phyloP scores from a whole-genome alignment of 768 basidiomycete genomes.

The Rhodotorula sphaerocarpa region DNA sequence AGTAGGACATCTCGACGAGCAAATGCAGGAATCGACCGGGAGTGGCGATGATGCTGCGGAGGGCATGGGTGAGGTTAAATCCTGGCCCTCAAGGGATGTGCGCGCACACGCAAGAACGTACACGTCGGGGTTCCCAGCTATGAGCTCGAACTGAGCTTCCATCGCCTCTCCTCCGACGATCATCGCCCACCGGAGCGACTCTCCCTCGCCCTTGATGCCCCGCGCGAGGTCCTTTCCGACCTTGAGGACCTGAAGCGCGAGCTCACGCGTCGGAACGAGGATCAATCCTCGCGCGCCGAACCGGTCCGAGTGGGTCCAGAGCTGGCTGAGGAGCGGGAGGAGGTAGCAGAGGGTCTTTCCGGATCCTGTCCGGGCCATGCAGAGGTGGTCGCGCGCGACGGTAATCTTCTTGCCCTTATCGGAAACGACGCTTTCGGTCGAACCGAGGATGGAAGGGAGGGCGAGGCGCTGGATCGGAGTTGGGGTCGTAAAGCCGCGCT shows the following conservation, averaged over 20 bases:
- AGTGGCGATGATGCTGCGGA: constrained; percentile 80
- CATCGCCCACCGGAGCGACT: constrained; percentile 74
- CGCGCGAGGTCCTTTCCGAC: constrained; percentile 90
- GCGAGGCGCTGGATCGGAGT: constrained; percentile 91
- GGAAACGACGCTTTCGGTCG: constrained; percentile 85
- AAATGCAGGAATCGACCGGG: constrained; percentile 96
- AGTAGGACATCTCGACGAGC: constrained; percentile 90
- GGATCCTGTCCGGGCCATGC: constrained; percentile 93
- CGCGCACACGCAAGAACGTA: constrained; percentile 48
- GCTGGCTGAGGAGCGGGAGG: constrained; percentile 77
- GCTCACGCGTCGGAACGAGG: constrained; percentile 81
- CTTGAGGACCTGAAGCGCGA: constrained; percentile 84
- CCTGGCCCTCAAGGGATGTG: not conserved
- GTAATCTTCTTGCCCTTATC: constrained; percentile 29
- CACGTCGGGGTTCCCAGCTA: constrained; percentile 90
- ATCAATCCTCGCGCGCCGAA: constrained; percentile 83
- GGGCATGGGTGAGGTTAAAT: not conserved
- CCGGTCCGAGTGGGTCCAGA: constrained; percentile 65
- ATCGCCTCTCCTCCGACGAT: constrained; percentile 91
- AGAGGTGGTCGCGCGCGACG: constrained; percentile 34
- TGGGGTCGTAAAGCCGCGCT: constrained; percentile 89
- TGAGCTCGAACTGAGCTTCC: constrained; percentile 93
- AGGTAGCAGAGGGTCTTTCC: constrained; percentile 96
- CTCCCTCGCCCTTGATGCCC: constrained; percentile 69
- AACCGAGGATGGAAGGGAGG: constrained; percentile 74